phyloP scores from a whole-genome alignment of 768 basidiomycete species.

The Tulasnella sp. region DNA sequence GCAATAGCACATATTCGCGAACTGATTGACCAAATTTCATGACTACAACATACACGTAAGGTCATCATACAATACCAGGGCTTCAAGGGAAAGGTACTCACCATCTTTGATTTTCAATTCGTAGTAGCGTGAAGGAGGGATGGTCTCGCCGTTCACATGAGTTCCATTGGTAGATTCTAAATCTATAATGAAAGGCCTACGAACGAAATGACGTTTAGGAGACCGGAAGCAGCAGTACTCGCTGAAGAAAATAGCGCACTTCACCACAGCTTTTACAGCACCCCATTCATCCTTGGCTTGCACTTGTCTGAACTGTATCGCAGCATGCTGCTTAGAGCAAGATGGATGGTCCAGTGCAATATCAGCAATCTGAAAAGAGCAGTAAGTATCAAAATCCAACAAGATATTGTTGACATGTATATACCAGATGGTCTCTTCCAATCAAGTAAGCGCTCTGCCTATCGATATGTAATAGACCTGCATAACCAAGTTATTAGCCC shows the following conservation, averaged over 20 bases:
- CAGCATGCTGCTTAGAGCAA: conserved; percentile 96
- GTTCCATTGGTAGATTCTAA: conserved; percentile 98
- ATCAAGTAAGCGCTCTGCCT: conserved; percentile 90
- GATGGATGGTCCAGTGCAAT: conserved; percentile 92
- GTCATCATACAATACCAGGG: conserved; percentile 13
- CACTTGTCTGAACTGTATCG: conserved; percentile 86
- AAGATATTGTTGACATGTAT: conserved; percentile 20
- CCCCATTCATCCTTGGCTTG: conserved; percentile 83
- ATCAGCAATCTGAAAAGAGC: conserved; percentile 30
- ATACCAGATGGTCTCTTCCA: conserved; percentile 76
- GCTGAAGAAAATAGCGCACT: conserved; percentile 40
- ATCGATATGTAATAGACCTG: conserved; percentile 85
- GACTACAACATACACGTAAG: conserved; percentile 32
- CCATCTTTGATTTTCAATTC: conserved; percentile 71
- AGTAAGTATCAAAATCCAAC: not conserved
- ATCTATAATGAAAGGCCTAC: conserved; percentile 91
- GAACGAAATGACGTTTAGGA: not conserved
- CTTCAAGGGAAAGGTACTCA: conserved; percentile 27
- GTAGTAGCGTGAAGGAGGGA: conserved; percentile 78
- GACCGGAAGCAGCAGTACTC: not conserved
- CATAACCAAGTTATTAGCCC: not conserved
- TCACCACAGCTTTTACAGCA: conserved; percentile 56
- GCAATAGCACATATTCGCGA: conserved; percentile 73
- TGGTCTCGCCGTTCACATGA: conserved; percentile 70
- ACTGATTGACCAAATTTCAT: conserved; percentile 74